A percentile compares a stretch with the other conserved stretches of the same genome.
Conservation (phyloP, 176 grass and related monocot genomes). For the Oryza nivara region DNA sequence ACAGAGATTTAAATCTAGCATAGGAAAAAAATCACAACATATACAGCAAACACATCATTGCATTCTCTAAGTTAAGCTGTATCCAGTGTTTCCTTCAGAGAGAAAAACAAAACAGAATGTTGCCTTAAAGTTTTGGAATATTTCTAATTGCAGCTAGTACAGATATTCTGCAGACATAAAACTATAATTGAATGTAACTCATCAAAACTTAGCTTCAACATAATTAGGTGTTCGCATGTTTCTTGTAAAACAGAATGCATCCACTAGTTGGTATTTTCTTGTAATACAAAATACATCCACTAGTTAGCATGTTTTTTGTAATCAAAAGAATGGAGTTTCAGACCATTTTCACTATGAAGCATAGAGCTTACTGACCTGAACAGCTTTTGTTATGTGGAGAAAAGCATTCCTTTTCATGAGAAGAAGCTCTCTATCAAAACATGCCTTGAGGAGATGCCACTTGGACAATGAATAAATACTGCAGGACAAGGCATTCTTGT, state of each 20-base stretch:
- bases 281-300: not conserved
- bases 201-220: not conserved
- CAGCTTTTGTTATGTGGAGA: slow-evolving; percentile 61
- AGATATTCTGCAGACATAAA: not conserved
- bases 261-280: not conserved
- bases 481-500: slow-evolving; percentile 59
- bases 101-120: not conserved
- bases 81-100: not conserved
- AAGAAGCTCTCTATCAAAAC: slow-evolving; percentile 66
- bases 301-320: not conserved
- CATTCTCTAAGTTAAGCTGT: not conserved
- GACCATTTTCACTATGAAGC: not conserved
- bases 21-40: not conserved
- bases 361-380: slow-evolving; percentile 40
- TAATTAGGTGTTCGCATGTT: not conserved
- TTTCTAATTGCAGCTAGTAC: not conserved
- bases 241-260: not conserved
- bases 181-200: not conserved
- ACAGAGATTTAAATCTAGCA: not conserved
- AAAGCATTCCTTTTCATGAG: slow-evolving; percentile 80
- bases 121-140: not conserved
- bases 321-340: not conserved
- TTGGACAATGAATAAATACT: slow-evolving; percentile 68
- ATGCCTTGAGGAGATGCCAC: slow-evolving; percentile 74
- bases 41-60: not conserved